Evolutionary conservation across 2,329 filamentous ascomycete species (phyloP), one percentile per base, ranked within the genome.

Genomic region (Monilinia fructicola): DNA sequence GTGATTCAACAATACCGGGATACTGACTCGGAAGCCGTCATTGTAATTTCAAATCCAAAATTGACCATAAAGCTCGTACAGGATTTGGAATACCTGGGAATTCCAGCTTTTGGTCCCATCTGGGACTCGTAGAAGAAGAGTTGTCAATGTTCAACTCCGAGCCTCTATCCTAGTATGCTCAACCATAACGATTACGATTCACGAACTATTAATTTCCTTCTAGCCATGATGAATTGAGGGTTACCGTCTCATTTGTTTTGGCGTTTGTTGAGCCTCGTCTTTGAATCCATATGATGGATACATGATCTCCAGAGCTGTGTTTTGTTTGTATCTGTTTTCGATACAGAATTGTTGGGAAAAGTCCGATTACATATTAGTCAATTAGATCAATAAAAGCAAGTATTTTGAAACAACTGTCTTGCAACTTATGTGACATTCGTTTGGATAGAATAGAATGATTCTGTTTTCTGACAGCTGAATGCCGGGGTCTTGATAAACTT

Each of bases 31-130:
- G 78, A 80, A 68, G 78, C 77, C 11, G 77, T 80, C n/a, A 73
- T 74, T 61, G 71, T 79, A 35, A 78, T 80, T 69, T 74, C 72
- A 23, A 80, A 79, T 67, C 72, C 76, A 56, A 75, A 74, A 67
- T 68, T 79, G 67, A 79, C 78, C 10, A 73, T 74, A 63, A 74
- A 75, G 68, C 74, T 79, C 26, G 78, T 79, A 18, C 77, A 78
- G 70, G 78, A 72, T 35, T 73, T 80, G 74, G 78, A 79, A 69
- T 73, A 70, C 55, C 71, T 78, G 21, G 78, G 78, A 0, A 71
- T 79, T 55, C 71, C 76, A 10, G 77, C 78, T 14, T 79, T 73
- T 70, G 77, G 77, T 21, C 73, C 77, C n/a, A 77, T 78, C 62
- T 78, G 74, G 71, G 77, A 78, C 73, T 73, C 72, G 7, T 65